phyloP scores from a whole-genome alignment of 2,329 filamentous ascomycete genomes.

The Phialophora expanda region DNA sequence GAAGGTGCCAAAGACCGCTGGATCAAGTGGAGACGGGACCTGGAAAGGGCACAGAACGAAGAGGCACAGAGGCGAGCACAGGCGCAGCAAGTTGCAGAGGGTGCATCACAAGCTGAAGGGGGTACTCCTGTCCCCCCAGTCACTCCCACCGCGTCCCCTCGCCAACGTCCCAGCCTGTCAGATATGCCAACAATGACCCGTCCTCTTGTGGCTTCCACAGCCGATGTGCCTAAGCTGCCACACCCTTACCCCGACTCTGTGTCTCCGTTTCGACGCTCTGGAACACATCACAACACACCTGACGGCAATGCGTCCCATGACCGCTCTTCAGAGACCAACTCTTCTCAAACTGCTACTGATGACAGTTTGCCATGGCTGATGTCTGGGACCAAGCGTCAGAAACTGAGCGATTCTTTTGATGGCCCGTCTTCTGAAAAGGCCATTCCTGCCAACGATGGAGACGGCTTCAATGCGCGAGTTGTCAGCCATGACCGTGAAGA shows the following conservation, averaged over 20 bases:
- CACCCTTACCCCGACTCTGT: background rate
- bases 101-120: background rate
- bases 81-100: conserved; percentile 33
- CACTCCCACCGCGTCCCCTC: conserved; percentile 3
- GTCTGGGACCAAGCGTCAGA: conserved; percentile 32
- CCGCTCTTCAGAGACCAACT: conserved; percentile 12
- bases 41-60: conserved; percentile 65
- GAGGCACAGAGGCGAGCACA: conserved; percentile 42
- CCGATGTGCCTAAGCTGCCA: conserved; percentile 29
- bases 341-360: conserved; percentile 23
- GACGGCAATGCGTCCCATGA: conserved; percentile 23
- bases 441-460: background rate
- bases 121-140: background rate
- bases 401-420: conserved; percentile 32
- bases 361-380: conserved; percentile 26
- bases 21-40: conserved; percentile 73
- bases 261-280: background rate
- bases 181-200: conserved; percentile 24
- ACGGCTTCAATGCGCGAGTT: background rate
- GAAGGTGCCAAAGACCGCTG: conserved; percentile 78
- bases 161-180: conserved; percentile 21
- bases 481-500: conserved; percentile 50
- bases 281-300: background rate
- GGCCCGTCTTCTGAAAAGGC: conserved; percentile 19
- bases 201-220: conserved; percentile 29